Evolutionary conservation across 169 alveolate species (phyloP).

Genomic region (Perkinsus marinus): DNA sequence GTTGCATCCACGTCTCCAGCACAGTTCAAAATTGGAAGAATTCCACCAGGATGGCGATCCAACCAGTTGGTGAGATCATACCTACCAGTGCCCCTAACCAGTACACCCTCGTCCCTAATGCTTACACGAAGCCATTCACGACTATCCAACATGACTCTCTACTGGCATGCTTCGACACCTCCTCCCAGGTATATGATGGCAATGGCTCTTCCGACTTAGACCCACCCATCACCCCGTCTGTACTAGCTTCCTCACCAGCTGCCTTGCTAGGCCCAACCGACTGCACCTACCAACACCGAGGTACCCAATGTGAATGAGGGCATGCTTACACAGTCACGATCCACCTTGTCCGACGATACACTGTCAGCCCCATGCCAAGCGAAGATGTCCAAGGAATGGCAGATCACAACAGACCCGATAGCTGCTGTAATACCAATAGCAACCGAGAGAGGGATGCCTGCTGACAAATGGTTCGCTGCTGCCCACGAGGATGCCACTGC

Average conservation of each 20-base stretch:
- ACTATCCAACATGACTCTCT: neutral
- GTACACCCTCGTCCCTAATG: neutral
- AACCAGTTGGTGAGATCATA: neutral
- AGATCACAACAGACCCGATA: neutral
- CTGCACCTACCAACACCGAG: too few relatives aligned
- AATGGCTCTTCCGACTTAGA: too few relatives aligned
- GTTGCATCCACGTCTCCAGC: neutral
- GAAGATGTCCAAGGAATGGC: neutral
- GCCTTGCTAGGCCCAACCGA: too few relatives aligned
- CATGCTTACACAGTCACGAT: too few relatives aligned
- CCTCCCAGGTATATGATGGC: constrained; percentile 2
- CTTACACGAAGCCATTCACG: neutral
- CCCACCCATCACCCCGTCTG: too few relatives aligned
- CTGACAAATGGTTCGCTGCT: neutral
- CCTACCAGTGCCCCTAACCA: neutral
- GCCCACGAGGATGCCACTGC: neutral
- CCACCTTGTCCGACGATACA: neutral
- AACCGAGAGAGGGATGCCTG: neutral
- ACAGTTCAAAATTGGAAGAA: neutral
- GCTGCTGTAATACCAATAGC: neutral
- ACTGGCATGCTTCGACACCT: neutral
- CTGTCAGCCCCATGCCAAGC: neutral
- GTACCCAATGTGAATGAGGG: too few relatives aligned
- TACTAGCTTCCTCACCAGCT: too few relatives aligned
- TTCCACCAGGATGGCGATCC: neutral